These are phyloP conservation scores for Sambucus nigra DNA, from an alignment of 129 eudicot genomes.

Conservation along the genomic window DNA sequence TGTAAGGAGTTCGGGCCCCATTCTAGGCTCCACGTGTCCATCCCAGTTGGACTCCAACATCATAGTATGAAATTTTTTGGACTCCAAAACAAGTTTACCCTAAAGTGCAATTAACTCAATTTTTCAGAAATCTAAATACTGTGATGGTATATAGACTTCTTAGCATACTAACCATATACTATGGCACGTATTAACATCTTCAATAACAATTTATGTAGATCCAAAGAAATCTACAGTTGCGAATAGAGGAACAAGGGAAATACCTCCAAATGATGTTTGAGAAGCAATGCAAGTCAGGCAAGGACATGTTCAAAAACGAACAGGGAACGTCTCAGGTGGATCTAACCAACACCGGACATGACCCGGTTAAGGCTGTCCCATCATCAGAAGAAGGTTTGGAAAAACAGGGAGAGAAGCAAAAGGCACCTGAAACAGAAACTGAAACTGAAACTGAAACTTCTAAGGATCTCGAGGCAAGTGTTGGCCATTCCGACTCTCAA, in stretches of 20 bases:
- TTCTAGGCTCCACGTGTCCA: no score
- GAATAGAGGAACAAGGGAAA: conserved; percentile 93
- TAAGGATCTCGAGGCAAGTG: conserved; percentile 17
- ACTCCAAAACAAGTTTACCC: no score
- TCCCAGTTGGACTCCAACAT: no score
- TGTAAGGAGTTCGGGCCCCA: no score
- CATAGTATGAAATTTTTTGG: no score
- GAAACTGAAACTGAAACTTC: conserved; percentile 5
- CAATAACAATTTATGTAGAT: conserved; percentile 31
- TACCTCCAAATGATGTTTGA: conserved; percentile 84
- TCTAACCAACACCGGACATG: conserved; percentile 9
- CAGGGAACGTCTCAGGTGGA: conserved; percentile 7
- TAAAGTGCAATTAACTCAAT: no score
- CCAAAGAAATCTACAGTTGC: conserved; percentile 84
- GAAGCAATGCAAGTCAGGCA: conserved; percentile 70
- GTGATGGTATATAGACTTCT: no score
- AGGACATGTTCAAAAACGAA: conserved; percentile 27
- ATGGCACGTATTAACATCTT: no score
- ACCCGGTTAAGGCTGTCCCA: conserved; percentile 16
- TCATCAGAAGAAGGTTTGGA: conserved; percentile 20
- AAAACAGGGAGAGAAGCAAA: conserved; percentile 14
- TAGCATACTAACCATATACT: no score
- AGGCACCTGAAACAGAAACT: conserved; percentile 9
- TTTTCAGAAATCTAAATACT: no score
- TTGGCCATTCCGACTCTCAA: conserved; percentile 32